Percentiles rank a stretch among this genome's conserved stretches.
Conservation (phyloP, 2,329 filamentous ascomycete species). For the Chaetomium olivaceum region DNA sequence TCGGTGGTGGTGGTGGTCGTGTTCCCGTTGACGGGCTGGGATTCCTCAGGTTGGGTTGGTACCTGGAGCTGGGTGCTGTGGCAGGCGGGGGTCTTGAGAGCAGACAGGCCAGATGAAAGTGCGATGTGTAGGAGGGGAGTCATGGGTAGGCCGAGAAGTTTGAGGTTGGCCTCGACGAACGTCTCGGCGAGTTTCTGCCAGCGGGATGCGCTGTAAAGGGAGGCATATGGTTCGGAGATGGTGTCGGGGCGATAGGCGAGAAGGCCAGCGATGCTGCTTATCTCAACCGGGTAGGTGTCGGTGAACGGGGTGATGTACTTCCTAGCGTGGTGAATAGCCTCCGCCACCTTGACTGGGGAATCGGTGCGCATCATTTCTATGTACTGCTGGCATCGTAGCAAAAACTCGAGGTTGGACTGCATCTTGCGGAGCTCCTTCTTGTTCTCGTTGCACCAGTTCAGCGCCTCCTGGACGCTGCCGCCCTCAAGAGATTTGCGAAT, state of each 20-base stretch:
- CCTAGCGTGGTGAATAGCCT: conserved; percentile 79
- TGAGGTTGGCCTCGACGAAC: conserved; percentile 85
- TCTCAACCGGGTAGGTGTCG: conserved; percentile 66
- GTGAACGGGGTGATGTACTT: conserved; percentile 75
- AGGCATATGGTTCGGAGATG: conserved; percentile 48
- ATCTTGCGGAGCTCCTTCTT: conserved; percentile 89
- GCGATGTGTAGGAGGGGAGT: conserved; percentile 87
- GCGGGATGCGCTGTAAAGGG: conserved; percentile 65
- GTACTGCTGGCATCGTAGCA: conserved; percentile 90
- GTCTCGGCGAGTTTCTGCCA: conserved; percentile 76
- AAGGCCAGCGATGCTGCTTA: conserved; percentile 74
- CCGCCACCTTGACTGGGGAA: conserved; percentile 63
- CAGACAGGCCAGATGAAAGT: conserved; percentile 85
- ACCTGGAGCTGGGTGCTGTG: conserved; percentile 48
- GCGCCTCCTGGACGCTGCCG: conserved; percentile 72
- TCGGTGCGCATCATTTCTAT: conserved; percentile 81
- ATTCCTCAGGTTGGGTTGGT: conserved; percentile 28
- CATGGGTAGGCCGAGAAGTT: conserved; percentile 77
- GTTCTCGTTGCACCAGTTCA: conserved; percentile 91
- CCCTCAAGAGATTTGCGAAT: conserved; percentile 72
- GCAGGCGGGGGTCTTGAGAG: conserved; percentile 92
- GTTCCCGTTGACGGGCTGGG: conserved; percentile 33
- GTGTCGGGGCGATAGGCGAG: conserved; percentile 61
- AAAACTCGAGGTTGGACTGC: conserved; percentile 86
- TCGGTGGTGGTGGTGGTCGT: conserved; percentile 10